Percentiles rank a stretch among this genome's conserved stretches.
Conservation (phyloP, 352 stramenopile genomes). For the Globisporangium cylindrosporum region DNA sequence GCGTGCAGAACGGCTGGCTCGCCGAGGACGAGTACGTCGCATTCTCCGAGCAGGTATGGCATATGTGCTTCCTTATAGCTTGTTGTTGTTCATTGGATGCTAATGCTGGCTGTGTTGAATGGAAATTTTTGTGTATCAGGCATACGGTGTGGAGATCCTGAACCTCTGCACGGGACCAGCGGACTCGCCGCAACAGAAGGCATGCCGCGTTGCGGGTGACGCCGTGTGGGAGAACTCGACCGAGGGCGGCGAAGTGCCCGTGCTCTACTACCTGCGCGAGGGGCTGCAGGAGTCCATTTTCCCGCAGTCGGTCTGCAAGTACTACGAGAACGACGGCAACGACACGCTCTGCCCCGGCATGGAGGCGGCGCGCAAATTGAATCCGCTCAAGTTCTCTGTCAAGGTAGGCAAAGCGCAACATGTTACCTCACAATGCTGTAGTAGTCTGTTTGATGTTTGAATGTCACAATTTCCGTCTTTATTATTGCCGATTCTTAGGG, state of each 20-base stretch:
- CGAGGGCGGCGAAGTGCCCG: conserved; percentile 66
- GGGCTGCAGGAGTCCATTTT: conserved; percentile 73
- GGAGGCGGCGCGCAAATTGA: conserved; percentile 45
- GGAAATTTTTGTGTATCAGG: conserved; percentile 20
- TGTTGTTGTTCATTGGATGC: neutral
- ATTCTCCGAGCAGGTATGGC: conserved; percentile 66
- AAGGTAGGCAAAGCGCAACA: conserved; percentile 27
- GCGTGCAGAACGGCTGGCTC: conserved; percentile 65
- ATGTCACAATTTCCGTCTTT: neutral
- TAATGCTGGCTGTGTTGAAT: no score
- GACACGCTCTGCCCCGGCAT: conserved; percentile 69
- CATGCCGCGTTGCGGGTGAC: conserved; percentile 67
- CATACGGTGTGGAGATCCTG: conserved; percentile 69
- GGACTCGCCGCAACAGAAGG: conserved; percentile 65
- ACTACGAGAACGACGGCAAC: conserved; percentile 55
- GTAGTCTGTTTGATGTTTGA: neutral
- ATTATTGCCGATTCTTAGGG: conserved; percentile 23
- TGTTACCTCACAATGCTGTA: no score
- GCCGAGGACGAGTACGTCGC: conserved; percentile 67
- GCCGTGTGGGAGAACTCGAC: conserved; percentile 80
- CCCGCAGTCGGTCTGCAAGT: conserved; percentile 66
- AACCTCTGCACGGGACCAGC: conserved; percentile 62
- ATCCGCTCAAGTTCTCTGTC: conserved; percentile 68
- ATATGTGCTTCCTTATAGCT: neutral
- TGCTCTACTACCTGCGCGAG: conserved; percentile 78